These are phyloP conservation scores for Hemileia vastatrix DNA, from an alignment of 1,284 basidiomycete species.

Conservation along the genomic window DNA sequence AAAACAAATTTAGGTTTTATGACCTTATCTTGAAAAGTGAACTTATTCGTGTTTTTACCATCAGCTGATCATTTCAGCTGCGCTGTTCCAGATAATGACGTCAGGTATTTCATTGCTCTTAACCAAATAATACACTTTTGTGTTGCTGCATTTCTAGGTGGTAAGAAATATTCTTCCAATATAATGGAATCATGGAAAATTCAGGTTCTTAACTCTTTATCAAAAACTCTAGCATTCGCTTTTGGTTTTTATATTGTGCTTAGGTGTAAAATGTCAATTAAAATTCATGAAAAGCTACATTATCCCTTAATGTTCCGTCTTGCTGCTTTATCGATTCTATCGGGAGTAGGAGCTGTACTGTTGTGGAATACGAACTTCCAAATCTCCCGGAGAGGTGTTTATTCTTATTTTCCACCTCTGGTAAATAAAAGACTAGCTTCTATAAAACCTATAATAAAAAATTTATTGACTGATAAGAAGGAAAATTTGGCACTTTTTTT, in stretches of 20 bases:
- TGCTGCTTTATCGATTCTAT: constrained; percentile 1
- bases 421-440: too few relatives aligned
- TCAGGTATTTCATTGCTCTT: neutral
- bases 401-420: too few relatives aligned
- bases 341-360: too few relatives aligned
- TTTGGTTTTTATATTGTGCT: constrained; percentile 3
- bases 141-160: constrained; percentile 3
- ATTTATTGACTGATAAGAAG: too few relatives aligned
- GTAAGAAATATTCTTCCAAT: neutral
- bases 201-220: neutral
- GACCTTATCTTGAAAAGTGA: neutral
- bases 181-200: neutral
- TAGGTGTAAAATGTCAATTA: neutral
- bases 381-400: too few relatives aligned
- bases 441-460: too few relatives aligned
- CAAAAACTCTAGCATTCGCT: neutral
- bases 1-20: neutral
- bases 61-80: constrained; percentile 10
- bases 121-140: constrained; percentile 2
- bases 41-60: neutral
- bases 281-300: constrained; percentile 3
- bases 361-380: too few relatives aligned
- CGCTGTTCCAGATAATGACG: neutral
- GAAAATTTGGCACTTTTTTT: too few relatives aligned
- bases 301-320: constrained; percentile 6